Conservation (phyloP, 345 rosid genomes). For the Alliaria petiolata region DNA sequence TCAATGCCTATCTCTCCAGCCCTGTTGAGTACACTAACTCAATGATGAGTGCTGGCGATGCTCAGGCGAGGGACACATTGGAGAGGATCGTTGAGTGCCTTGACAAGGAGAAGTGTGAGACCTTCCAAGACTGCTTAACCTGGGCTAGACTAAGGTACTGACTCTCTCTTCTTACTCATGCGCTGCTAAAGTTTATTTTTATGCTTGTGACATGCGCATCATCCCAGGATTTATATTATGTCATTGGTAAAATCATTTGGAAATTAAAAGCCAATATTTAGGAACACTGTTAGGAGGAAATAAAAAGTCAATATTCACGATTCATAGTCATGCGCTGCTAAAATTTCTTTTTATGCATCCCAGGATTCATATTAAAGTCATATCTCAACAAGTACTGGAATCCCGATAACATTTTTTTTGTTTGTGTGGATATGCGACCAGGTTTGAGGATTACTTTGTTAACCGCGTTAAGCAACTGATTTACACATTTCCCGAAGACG, state of each 20-base stretch:
- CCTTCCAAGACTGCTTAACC: conserved; percentile 85
- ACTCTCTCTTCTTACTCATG: not conserved
- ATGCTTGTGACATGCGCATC: not conserved
- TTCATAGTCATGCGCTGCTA: too few relatives aligned
- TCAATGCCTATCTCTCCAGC: conserved; percentile 79
- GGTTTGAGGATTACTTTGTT: conserved; percentile 89
- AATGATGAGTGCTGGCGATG: conserved; percentile 85
- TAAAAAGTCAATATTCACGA: too few relatives aligned
- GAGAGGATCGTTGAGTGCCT: conserved; percentile 90
- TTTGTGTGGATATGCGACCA: conserved; percentile 25
- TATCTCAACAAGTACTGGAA: too few relatives aligned
- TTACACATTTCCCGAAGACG: conserved; percentile 87
- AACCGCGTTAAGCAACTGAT: conserved; percentile 77
- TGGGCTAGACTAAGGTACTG: conserved; percentile 93
- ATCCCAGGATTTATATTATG: not conserved
- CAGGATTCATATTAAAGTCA: too few relatives aligned
- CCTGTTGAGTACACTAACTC: conserved; percentile 67
- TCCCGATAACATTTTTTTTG: not conserved
- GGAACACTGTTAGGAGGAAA: not conserved
- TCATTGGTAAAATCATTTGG: not conserved
- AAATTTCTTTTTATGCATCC: too few relatives aligned
- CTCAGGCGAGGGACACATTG: conserved; percentile 92
- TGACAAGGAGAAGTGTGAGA: conserved; percentile 77
- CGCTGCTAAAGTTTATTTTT: not conserved
- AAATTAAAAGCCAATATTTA: not conserved